These are phyloP conservation scores for Wallacemonas sp. DNA, from an alignment of 208 protist species.

Conservation along the genomic window DNA sequence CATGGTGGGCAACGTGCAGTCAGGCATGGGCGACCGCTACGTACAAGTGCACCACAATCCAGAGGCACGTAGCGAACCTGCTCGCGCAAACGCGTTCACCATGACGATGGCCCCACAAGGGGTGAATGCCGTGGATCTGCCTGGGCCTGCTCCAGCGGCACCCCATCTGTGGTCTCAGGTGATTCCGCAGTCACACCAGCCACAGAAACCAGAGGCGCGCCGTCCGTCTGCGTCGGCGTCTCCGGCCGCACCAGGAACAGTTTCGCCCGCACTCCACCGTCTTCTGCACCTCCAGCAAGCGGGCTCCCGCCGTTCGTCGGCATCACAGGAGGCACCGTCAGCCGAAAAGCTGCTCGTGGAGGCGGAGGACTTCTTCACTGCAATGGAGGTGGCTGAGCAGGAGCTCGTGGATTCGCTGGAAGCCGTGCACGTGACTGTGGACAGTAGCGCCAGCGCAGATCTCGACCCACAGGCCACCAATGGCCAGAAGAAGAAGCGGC, in stretches of 20 bases:
- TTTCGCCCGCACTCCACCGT: slow-evolving; percentile 4
- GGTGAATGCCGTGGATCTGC: neutral
- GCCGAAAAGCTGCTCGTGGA: neutral
- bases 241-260: neutral
- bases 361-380: slow-evolving; percentile 10
- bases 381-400: slow-evolving; percentile 14
- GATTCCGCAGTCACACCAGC: neutral
- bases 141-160: slow-evolving; percentile 1
- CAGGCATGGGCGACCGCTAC: neutral
- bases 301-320: neutral
- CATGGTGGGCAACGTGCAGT: neutral
- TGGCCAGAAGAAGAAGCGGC: too few relatives aligned
- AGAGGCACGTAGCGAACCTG: neutral
- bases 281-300: slow-evolving; percentile 6
- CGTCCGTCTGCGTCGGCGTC: neutral
- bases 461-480: neutral
- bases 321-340: neutral
- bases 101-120: neutral
- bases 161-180: slow-evolving; percentile 5
- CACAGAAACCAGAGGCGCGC: neutral
- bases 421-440: neutral
- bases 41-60: neutral
- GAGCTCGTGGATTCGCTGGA: slow-evolving; percentile 12
- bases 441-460: neutral
- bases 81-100: too few relatives aligned